A percentile compares a stretch with the other conserved stretches of the same genome.
Evolutionary conservation across 192 early-diverging fungal genomes (phyloP).

Genomic region (Spizellomyces sp.): DNA sequence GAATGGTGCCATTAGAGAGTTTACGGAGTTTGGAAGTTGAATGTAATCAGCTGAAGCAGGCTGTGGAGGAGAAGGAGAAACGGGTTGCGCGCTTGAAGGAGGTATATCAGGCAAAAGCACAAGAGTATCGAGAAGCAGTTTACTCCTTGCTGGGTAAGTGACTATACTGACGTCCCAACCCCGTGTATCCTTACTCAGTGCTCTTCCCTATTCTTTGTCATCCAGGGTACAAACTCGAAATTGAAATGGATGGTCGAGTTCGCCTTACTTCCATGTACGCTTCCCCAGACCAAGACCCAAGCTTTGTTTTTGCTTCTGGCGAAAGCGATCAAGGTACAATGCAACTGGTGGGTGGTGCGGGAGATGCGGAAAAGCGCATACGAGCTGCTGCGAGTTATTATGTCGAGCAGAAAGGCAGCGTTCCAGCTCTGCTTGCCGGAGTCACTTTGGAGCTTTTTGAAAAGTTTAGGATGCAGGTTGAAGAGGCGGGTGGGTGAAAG

Average conservation of each 20-base stretch:
- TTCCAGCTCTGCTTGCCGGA: conserved; percentile 81
- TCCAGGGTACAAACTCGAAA: conserved; percentile 46
- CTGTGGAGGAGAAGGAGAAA: conserved; percentile 68
- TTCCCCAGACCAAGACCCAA: conserved; percentile 55
- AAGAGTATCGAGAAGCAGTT: conserved; percentile 76
- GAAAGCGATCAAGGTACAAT: conserved; percentile 69
- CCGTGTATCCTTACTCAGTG: conserved; percentile 13
- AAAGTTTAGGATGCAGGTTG: not conserved
- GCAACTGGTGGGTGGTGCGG: conserved; percentile 66
- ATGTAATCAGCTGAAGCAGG: conserved; percentile 48
- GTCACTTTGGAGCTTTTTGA: conserved; percentile 5
- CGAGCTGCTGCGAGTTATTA: conserved; percentile 52
- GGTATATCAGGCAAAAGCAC: conserved; percentile 66
- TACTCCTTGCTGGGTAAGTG: conserved; percentile 65
- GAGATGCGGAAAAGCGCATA: conserved; percentile 55
- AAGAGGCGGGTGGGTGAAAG: no score
- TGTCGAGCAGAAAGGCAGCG: conserved; percentile 69
- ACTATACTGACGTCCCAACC: not conserved
- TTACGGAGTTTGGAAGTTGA: conserved; percentile 62
- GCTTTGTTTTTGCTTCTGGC: conserved; percentile 73
- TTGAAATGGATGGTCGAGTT: conserved; percentile 63
- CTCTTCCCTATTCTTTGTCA: conserved; percentile 4
- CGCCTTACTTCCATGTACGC: conserved; percentile 75
- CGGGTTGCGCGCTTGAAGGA: conserved; percentile 68
- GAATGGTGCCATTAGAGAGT: conserved; percentile 54